These are phyloP conservation scores for Salix brachista DNA, from an alignment of 345 rosid genomes.

Conservation along the genomic window DNA sequence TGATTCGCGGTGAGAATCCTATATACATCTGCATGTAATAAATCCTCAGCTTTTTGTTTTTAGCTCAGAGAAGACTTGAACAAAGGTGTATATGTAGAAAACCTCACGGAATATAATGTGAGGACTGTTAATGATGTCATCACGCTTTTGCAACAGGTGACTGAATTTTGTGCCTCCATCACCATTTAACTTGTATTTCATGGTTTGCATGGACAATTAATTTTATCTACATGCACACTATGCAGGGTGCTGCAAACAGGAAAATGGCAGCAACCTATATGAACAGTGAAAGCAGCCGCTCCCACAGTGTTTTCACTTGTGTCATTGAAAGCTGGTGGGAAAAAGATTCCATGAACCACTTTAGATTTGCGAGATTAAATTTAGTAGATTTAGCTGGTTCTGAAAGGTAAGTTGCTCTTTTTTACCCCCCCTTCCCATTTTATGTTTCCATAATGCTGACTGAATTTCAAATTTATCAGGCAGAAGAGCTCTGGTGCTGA, in stretches of 20 bases:
- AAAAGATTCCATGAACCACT: constrained; percentile 71
- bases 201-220: background rate
- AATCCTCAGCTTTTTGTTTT: constrained; percentile 32
- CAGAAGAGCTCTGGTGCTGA: constrained; percentile 98
- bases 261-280: constrained; percentile 84
- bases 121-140: constrained; percentile 64
- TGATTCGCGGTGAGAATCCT: constrained; percentile 4
- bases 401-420: constrained; percentile 59
- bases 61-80: constrained; percentile 92
- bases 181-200: background rate
- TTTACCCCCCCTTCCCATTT: constrained; percentile 6
- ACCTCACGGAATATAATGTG: constrained; percentile 71
- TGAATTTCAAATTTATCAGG: constrained; percentile 38
- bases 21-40: constrained; percentile 6
- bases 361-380: constrained; percentile 87
- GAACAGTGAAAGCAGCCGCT: constrained; percentile 97
- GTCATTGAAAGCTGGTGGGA: constrained; percentile 88
- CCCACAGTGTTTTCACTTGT: constrained; percentile 96
- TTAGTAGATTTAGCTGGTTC: constrained; percentile 97
- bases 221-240: constrained; percentile 10
- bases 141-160: constrained; percentile 70
- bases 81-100: constrained; percentile 86
- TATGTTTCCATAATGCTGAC: constrained; percentile 8
- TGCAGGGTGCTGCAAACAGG: constrained; percentile 80
- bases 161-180: constrained; percentile 8